phyloP scores from a whole-genome alignment of 768 basidiomycete genomes.

The Hygrophoropsis aurantiaca region DNA sequence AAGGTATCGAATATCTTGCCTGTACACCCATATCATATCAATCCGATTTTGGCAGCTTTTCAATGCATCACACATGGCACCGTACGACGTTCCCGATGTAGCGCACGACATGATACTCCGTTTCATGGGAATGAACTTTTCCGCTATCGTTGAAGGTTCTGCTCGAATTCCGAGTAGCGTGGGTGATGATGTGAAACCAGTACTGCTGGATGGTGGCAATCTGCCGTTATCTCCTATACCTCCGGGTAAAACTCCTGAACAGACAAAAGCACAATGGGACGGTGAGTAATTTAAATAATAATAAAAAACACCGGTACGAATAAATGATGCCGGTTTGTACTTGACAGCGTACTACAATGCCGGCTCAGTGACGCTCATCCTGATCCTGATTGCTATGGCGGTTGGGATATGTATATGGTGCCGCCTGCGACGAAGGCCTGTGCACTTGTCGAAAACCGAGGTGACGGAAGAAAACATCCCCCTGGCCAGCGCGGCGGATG shows the following conservation, averaged over 20 bases:
- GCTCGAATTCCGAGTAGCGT: conserved; percentile 80
- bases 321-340: too few relatives aligned
- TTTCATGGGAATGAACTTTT: conserved; percentile 92
- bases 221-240: conserved; percentile 35
- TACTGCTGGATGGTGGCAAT: conserved; percentile 49
- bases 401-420: conserved; percentile 83
- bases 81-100: conserved; percentile 81
- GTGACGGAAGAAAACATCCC: conserved; percentile 69
- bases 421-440: conserved; percentile 49
- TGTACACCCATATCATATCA: background rate
- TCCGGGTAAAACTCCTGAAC: conserved; percentile 62
- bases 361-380: conserved; percentile 82
- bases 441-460: conserved; percentile 8
- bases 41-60: conserved; percentile 56
- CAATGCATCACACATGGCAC: conserved; percentile 96
- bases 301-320: too few relatives aligned
- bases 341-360: conserved; percentile 88
- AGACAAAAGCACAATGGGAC: conserved; percentile 89
- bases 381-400: conserved; percentile 66
- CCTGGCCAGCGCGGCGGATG: conserved; percentile 42
- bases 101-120: conserved; percentile 98
- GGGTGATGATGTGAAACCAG: conserved; percentile 69
- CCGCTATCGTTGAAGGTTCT: conserved; percentile 74
- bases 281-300: too few relatives aligned
- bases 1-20: conserved; percentile 50